Base-by-base conservation (phyloP, 345 rosid species). In the Moricandia arvensis region DNA sequence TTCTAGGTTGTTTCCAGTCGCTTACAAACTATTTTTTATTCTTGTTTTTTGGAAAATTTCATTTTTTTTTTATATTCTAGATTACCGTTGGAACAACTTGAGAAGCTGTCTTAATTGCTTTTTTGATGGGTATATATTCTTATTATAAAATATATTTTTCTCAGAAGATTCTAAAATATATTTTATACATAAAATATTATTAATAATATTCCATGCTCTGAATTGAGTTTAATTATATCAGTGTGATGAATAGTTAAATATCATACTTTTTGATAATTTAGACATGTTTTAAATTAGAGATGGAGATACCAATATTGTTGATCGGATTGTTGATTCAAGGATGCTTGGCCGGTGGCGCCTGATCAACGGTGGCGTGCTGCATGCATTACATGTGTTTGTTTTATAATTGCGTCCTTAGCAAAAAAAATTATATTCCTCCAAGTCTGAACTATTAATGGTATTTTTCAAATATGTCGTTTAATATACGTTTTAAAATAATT, bases 281-380 rank as follows among this genome's bases (percentile, higher is more conserved):
- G 41, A 26, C 24, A 10, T 26, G 41, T 53, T 33, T 30, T 24
- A 12, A 30, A 8, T 13, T 8, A 37, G 0, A 26, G 18, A 41
- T 17, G 11, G 10, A n/a, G 26, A 55, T 17, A 17, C 8, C 30
- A 71, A 74, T 33, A 59, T 74, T 41, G 35, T 18, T 1, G 16
- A 18, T 9, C 65, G 47, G 71, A 74, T 55, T 15, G 47, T 74
- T 57, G 29, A 37, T 74, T 59, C 38, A 18, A 0, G 41, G 29
- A 16, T 15, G 18, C 6, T 66, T 66, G 66, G 73, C 13, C 24
- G 63, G 73, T 68, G 38, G 38, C n/a, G 38, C n/a, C 8, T 47
- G 54, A 75, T 74, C 78, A 74, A 74, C 17, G n/a, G 49, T 13
- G 31, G 78, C 8, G 65, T 21, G 73, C 61, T 9, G 53, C 29